phyloP scores from a whole-genome alignment of 2,329 filamentous ascomycete genomes.

The Sphaerulina musiva region DNA sequence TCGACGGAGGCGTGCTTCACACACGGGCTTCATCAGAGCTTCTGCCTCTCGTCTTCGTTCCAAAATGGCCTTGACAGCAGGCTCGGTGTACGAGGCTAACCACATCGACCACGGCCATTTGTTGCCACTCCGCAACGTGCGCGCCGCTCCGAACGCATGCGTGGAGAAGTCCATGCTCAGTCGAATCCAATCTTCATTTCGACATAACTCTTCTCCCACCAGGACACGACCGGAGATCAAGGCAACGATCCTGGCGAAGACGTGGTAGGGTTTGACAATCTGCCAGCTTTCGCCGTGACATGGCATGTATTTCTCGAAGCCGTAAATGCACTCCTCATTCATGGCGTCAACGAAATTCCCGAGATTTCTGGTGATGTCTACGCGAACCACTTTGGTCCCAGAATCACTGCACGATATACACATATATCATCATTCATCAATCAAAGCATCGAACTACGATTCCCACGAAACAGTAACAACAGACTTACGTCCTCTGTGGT shows the following conservation, averaged over 20 bases:
- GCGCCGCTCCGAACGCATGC: slow-evolving; percentile 13
- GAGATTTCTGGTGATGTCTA: slow-evolving; percentile 12
- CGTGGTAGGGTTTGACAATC: slow-evolving; percentile 9
- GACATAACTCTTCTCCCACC: slow-evolving; percentile 10
- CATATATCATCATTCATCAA: background rate
- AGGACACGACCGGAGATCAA: slow-evolving; percentile 15
- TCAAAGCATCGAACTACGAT: too few species aligned
- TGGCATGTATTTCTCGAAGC: slow-evolving; percentile 11
- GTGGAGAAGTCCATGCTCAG: slow-evolving; percentile 12
- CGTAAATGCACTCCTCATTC: slow-evolving; percentile 13
- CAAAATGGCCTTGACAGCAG: slow-evolving; percentile 7
- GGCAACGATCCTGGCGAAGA: slow-evolving; percentile 11
- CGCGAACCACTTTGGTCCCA: slow-evolving; percentile 13
- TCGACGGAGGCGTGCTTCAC: slow-evolving; percentile 6
- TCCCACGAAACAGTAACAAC: background rate
- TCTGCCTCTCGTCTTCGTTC: slow-evolving; percentile 10
- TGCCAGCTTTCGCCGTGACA: slow-evolving; percentile 4
- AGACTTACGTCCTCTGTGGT: slow-evolving; percentile 8
- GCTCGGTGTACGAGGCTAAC: slow-evolving; percentile 9
- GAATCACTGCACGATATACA: slow-evolving; percentile 4
- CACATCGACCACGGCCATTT: slow-evolving; percentile 15
- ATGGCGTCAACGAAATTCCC: slow-evolving; percentile 14
- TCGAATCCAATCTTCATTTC: slow-evolving; percentile 13
- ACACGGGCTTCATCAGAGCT: slow-evolving; percentile 8
- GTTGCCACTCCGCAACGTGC: slow-evolving; percentile 10